Evolutionary conservation across 2,329 filamentous ascomycete genomes (phyloP).

Genomic region (Drechmeria coniospora): DNA sequence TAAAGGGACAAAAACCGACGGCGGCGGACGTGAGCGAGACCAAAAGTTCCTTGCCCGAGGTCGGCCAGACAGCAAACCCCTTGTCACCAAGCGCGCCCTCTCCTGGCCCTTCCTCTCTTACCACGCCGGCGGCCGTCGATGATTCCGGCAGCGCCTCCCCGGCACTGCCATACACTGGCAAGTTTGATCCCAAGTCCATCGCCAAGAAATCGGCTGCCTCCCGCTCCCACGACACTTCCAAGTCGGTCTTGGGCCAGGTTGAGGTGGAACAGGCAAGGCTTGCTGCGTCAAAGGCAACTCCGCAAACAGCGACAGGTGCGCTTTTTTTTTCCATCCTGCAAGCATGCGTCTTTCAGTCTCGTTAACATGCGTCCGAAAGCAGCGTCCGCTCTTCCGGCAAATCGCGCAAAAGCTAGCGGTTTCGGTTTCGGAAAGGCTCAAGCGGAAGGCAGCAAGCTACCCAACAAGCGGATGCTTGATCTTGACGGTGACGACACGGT

Average conservation of each 20-base stretch:
- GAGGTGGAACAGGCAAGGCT: constrained; percentile 23
- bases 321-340: not conserved
- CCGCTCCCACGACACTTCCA: constrained; percentile 36
- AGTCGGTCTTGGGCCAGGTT: constrained; percentile 31
- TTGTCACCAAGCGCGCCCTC: constrained; percentile 28
- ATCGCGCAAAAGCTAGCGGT: constrained; percentile 58
- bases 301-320: constrained; percentile 22
- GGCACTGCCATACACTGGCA: constrained; percentile 51
- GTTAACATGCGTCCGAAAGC: constrained; percentile 11
- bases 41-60: constrained; percentile 53
- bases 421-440: constrained; percentile 67
- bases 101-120: constrained; percentile 33
- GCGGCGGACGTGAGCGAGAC: constrained; percentile 50
- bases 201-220: constrained; percentile 59
- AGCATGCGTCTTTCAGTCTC: too few species aligned
- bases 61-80: constrained; percentile 51
- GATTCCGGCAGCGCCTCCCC: constrained; percentile 33
- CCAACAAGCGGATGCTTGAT: constrained; percentile 60
- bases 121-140: constrained; percentile 28
- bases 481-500: constrained; percentile 81
- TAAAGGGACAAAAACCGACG: constrained; percentile 57
- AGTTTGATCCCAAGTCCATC: constrained; percentile 78
- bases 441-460: constrained; percentile 48
- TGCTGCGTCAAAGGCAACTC: constrained; percentile 12
- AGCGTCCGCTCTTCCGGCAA: constrained; percentile 46